Conservation (phyloP, 2,329 filamentous ascomycete species). For the Monosporascus sp. region DNA sequence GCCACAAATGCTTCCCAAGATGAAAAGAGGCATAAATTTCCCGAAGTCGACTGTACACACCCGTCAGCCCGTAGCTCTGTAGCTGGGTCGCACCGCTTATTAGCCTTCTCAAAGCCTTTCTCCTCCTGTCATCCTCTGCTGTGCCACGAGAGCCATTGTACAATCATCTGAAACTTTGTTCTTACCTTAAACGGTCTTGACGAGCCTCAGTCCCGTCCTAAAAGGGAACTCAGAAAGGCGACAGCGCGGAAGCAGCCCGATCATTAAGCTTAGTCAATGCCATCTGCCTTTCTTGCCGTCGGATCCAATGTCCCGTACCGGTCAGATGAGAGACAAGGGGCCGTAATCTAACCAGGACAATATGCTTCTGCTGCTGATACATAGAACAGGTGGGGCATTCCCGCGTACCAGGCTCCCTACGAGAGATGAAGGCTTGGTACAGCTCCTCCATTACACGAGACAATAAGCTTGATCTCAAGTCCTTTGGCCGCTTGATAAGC, state of each 20-base stretch:
- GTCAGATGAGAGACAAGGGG: not conserved
- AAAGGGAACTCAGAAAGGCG: slow-evolving; percentile 13
- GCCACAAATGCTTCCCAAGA: slow-evolving; percentile 20
- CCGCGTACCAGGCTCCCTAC: slow-evolving; percentile 7
- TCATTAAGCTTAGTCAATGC: slow-evolving; percentile 14
- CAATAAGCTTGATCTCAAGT: slow-evolving; percentile 15
- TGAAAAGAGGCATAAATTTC: slow-evolving; percentile 26
- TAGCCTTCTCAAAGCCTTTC: slow-evolving; percentile 10
- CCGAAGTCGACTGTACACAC: slow-evolving; percentile 32
- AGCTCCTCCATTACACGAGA: slow-evolving; percentile 10
- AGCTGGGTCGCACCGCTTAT: slow-evolving; percentile 21
- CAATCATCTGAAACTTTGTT: slow-evolving; percentile 27
- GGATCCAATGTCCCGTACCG: slow-evolving; percentile 8
- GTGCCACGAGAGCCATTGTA: slow-evolving; percentile 26
- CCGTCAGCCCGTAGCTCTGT: slow-evolving; percentile 21
- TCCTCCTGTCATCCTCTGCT: slow-evolving; percentile 27
- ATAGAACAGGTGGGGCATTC: slow-evolving; percentile 27
- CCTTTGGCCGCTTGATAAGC: slow-evolving; percentile 4
- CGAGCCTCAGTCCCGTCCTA: slow-evolving; percentile 15
- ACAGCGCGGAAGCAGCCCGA: slow-evolving; percentile 15
- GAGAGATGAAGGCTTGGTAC: slow-evolving; percentile 9
- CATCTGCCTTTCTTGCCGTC: slow-evolving; percentile 21
- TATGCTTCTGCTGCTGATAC: slow-evolving; percentile 20
- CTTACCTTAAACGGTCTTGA: slow-evolving; percentile 13
- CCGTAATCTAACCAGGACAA: slow-evolving; percentile 16